phyloP scores from a whole-genome alignment of 805 yeast species.

The Cyberlindnera sargentensis region DNA sequence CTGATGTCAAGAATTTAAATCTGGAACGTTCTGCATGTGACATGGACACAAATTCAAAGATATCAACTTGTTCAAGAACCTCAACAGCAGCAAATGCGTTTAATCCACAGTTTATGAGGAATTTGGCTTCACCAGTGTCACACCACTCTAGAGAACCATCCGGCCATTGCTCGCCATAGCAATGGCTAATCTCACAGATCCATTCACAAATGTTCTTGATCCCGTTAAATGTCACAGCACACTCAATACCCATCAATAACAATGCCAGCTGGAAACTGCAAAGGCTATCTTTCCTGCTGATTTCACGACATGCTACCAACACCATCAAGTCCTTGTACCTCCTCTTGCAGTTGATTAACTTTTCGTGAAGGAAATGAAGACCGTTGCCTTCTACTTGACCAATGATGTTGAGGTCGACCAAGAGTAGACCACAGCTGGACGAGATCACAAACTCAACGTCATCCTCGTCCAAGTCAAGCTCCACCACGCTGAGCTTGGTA shows the following conservation, averaged over 20 bases:
- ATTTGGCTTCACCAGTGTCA: slow-evolving; percentile 3
- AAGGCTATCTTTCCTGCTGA: slow-evolving; percentile 4
- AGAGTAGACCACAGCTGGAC: slow-evolving; percentile 8
- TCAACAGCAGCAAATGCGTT: slow-evolving; percentile 9
- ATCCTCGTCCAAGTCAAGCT: slow-evolving; percentile 9
- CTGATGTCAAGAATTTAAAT: slow-evolving; percentile 1
- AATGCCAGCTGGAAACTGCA: slow-evolving; percentile 12
- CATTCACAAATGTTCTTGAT: slow-evolving; percentile 1
- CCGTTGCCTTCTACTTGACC: slow-evolving; percentile 13
- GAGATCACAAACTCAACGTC: slow-evolving; percentile 16
- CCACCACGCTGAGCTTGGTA: slow-evolving; percentile 7
- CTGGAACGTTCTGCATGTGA: slow-evolving; percentile 1
- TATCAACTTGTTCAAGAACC: slow-evolving; percentile 2
- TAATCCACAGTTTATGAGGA: slow-evolving; percentile 12
- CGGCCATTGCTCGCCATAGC: neutral
- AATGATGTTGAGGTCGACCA: slow-evolving; percentile 4
- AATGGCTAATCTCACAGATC: slow-evolving; percentile 3
- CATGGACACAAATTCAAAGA: slow-evolving; percentile 7
- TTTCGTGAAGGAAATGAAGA: slow-evolving; percentile 2
- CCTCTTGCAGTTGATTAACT: neutral
- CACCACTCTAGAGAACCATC: neutral
- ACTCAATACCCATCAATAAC: slow-evolving; percentile 8
- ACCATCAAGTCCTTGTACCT: slow-evolving; percentile 5
- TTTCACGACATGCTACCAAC: slow-evolving; percentile 1
- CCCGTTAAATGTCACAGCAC: neutral